Percentiles rank a stretch among this genome's conserved stretches.
Conservation (phyloP, 352 stramenopile species). For the Pythium dissotocum region DNA sequence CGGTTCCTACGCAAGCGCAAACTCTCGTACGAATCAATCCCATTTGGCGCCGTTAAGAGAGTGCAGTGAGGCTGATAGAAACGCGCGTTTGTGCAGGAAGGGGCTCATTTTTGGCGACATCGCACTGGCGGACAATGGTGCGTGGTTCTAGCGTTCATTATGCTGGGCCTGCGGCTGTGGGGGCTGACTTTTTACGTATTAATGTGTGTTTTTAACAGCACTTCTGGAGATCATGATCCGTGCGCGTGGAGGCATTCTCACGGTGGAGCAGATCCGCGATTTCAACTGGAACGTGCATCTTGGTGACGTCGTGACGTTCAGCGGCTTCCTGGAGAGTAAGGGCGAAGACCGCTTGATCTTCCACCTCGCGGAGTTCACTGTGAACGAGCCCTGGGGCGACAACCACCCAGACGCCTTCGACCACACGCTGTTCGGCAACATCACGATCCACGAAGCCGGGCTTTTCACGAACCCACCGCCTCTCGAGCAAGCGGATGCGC, state of each 20-base stretch:
- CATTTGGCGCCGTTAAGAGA: too few relatives aligned
- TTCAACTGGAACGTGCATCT: constrained; percentile 85
- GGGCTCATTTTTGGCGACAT: constrained; percentile 83
- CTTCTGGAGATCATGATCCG: constrained; percentile 85
- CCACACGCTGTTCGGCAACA: constrained; percentile 39
- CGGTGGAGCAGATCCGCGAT: constrained; percentile 57
- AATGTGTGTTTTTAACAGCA: constrained; percentile 31
- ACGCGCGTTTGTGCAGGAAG: constrained; percentile 46
- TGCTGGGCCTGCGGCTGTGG: not conserved
- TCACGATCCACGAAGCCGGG: constrained; percentile 24
- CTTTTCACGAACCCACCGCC: constrained; percentile 25
- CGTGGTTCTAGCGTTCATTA: not conserved
- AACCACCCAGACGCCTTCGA: constrained; percentile 55
- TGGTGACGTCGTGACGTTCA: constrained; percentile 55
- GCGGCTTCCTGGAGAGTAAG: constrained; percentile 50
- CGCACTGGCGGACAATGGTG: constrained; percentile 62
- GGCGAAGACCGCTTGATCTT: constrained; percentile 52
- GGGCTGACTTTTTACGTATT: not conserved
- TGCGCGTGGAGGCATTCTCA: constrained; percentile 54
- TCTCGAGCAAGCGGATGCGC: constrained; percentile 9
- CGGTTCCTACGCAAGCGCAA: constrained; percentile 80
- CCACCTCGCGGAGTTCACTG: constrained; percentile 40
- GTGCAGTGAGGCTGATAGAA: too few relatives aligned
- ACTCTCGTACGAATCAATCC: constrained; percentile 50
- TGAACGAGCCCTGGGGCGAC: constrained; percentile 65